phyloP scores from a whole-genome alignment of 1,139 yeast genomes.

The Debaryomyces sp. region DNA sequence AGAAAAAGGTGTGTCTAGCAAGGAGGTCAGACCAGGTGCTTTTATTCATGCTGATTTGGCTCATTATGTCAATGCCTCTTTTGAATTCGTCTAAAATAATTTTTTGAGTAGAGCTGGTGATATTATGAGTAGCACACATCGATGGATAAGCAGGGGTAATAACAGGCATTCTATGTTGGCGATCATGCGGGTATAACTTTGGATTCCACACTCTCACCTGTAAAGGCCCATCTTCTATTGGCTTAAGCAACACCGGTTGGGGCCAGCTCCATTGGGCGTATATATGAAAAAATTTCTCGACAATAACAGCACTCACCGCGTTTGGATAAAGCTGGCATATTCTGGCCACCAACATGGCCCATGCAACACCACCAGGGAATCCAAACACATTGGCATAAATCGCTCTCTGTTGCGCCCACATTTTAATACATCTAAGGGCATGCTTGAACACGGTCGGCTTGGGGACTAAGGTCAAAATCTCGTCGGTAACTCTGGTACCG shows the following conservation, averaged over 20 bases:
- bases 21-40: slow-evolving; percentile 77
- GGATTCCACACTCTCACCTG: slow-evolving; percentile 99
- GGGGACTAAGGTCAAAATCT: slow-evolving; percentile 84
- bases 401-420: slow-evolving; percentile 97
- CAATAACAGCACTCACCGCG: slow-evolving; percentile 89
- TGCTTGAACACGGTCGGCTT: slow-evolving; percentile 91
- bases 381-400: slow-evolving; percentile 94
- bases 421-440: slow-evolving; percentile 86
- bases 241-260: slow-evolving; percentile 90
- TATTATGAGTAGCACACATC: slow-evolving; percentile 98
- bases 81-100: slow-evolving; percentile 74
- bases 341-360: slow-evolving; percentile 99
- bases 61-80: slow-evolving; percentile 73
- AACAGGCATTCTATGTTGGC: slow-evolving; percentile 96
- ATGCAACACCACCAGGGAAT: slow-evolving; percentile 99
- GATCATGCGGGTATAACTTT: slow-evolving; percentile 79
- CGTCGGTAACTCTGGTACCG: slow-evolving; percentile 98
- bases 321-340: slow-evolving; percentile 96
- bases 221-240: slow-evolving; percentile 94
- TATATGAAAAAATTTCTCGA: slow-evolving; percentile 84
- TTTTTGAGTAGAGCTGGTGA: slow-evolving; percentile 82
- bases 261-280: slow-evolving; percentile 97
- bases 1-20: slow-evolving; percentile 78
- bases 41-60: slow-evolving; percentile 65
- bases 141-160: slow-evolving; percentile 99